phyloP scores from a whole-genome alignment of 768 basidiomycete genomes.

The Gloeophyllum trabeum region DNA sequence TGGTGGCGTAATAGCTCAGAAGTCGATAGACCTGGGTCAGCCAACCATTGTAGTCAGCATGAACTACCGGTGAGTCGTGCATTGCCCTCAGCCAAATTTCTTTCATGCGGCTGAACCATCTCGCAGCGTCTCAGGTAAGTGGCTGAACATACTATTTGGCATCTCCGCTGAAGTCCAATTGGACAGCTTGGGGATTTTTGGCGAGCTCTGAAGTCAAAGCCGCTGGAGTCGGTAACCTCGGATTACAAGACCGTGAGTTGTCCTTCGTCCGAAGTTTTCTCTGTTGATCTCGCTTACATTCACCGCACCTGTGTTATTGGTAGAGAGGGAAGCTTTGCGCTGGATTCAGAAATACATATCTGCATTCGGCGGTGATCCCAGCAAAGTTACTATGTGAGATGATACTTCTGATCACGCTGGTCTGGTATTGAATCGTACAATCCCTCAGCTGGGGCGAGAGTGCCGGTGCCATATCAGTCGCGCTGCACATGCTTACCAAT shows the following conservation, averaged over 20 bases:
- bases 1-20: constrained; percentile 10
- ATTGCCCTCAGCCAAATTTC: too few species aligned
- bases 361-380: constrained; percentile 32
- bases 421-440: background rate
- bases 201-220: constrained; percentile 26
- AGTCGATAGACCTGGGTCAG: constrained; percentile 12
- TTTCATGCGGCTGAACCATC: background rate
- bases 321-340: constrained; percentile 27
- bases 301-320: background rate
- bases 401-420: constrained; percentile 1
- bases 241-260: constrained; percentile 37
- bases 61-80: constrained; percentile 15
- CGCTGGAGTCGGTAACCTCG: constrained; percentile 32
- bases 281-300: background rate
- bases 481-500: constrained; percentile 31
- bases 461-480: constrained; percentile 39
- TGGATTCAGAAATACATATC: constrained; percentile 31
- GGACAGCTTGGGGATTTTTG: constrained; percentile 28
- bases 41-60: constrained; percentile 16
- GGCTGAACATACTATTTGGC: background rate
- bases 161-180: background rate
- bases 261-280: background rate
- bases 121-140: background rate
- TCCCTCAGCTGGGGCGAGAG: constrained; percentile 34
- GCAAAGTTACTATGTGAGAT: constrained; percentile 30